Evolutionary conservation across 2,329 filamentous ascomycete species (phyloP).

Genomic region (Pezicula neosporulosa): DNA sequence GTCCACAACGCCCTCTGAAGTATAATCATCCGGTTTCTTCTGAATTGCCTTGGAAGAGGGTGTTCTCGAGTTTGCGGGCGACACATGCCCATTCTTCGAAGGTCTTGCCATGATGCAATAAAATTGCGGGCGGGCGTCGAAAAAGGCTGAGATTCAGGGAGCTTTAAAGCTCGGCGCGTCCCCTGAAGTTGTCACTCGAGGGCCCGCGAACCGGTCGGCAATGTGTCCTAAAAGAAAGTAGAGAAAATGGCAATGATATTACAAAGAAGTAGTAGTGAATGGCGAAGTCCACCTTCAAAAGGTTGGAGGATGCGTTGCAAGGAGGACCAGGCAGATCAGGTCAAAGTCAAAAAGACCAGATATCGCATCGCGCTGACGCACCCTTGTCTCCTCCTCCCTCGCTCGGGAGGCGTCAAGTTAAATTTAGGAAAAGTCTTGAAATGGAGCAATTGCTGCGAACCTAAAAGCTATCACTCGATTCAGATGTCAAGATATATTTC

Average conservation of each 20-base stretch:
- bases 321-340: too few relatives aligned
- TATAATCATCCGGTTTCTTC: constrained; percentile 51
- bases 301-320: background rate
- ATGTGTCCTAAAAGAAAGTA: constrained; percentile 21
- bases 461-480: too few relatives aligned
- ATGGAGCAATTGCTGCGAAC: too few relatives aligned
- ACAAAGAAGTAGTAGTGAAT: constrained; percentile 12
- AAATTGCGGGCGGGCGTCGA: constrained; percentile 4
- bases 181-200: constrained; percentile 11
- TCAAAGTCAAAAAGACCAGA: too few relatives aligned
- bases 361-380: too few relatives aligned
- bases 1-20: constrained; percentile 77
- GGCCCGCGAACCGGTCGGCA: constrained; percentile 8
- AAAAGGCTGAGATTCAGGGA: constrained; percentile 16
- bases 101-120: constrained; percentile 22
- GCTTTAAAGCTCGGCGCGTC: constrained; percentile 14
- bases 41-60: constrained; percentile 8
- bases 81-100: constrained; percentile 12
- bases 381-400: too few relatives aligned
- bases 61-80: constrained; percentile 7
- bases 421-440: too few relatives aligned
- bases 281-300: background rate
- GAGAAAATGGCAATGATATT: constrained; percentile 19
- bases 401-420: too few relatives aligned
- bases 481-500: too few relatives aligned